Evolutionary conservation across 768 basidiomycete genomes (phyloP), one percentile per base, ranked within the genome.

Genomic region (Trametes maxima): DNA sequence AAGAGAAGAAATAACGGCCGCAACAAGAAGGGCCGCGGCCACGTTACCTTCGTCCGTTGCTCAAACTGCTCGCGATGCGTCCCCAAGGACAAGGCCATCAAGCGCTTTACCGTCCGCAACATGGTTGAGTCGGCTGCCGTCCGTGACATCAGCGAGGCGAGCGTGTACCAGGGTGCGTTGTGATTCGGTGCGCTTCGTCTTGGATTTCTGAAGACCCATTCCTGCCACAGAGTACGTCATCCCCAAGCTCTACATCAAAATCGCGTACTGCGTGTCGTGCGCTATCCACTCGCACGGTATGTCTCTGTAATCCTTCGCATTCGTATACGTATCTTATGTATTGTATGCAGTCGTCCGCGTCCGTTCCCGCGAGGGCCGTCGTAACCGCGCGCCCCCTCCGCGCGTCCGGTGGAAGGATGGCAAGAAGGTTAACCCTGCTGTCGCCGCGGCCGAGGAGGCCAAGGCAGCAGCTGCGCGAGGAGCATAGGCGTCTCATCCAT

Each of bases 51-150:
- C 76, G 85, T 99, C 74, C 91, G 97, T 72, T 99, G 97, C 85
- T 95, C 95, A 68, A 99, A 99, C 88, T 99, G 97, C 86, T 94
- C 94, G 73, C 92, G 97, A 69, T 95, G 93, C 76, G 95, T 97
- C 60, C 89, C 83, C 69, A 98, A 98, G 85, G 96, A 98, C 84
- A 98, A 98, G 86, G 96, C 96, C 68, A 97, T 98, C 89, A 97
- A 97, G 83, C 85, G 97, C 54, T 96, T 96, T 86, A 97, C 95
- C 40, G 96, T 98, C 73, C 88, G 95, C 79, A 99, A 99, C 87
- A 98, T 98, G 93, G 95, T 99, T 60, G 96, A 98, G 85, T 92
- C 92, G 73, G 97, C 97, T 46, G 96, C 96, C 56, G 93, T 98
- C 69, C 85, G 95, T 66, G 97, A 99, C 81, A 91, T 99, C 75